Percentiles rank a stretch among this genome's conserved stretches.
These are phyloP conservation scores for Colletotrichum sp. DNA, from an alignment of 2,329 filamentous ascomycete genomes.

Conservation along the genomic window DNA sequence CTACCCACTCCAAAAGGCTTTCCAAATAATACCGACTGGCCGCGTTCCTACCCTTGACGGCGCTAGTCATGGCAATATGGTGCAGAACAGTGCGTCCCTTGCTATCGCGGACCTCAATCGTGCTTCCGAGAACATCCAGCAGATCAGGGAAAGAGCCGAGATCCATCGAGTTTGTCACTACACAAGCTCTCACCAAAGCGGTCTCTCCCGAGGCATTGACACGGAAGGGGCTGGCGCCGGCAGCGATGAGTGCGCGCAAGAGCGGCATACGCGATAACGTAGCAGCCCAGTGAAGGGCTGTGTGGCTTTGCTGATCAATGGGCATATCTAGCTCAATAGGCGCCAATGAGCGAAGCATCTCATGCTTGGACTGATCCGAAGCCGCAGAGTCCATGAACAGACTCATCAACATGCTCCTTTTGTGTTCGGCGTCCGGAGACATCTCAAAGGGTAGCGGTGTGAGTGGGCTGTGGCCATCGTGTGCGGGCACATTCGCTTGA, in stretches of 20 bases:
- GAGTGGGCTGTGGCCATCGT: constrained; percentile 62
- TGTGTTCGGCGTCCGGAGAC: constrained; percentile 74
- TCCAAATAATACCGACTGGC: constrained; percentile 97
- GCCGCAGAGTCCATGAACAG: constrained; percentile 79
- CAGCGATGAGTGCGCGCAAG: constrained; percentile 79
- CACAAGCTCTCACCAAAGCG: constrained; percentile 88
- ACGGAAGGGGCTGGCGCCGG: constrained; percentile 85
- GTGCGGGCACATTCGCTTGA: constrained; percentile 40
- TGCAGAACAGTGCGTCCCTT: constrained; percentile 92
- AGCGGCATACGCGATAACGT: constrained; percentile 87
- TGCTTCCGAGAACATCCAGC: constrained; percentile 85
- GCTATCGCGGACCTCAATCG: constrained; percentile 88
- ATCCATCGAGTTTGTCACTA: constrained; percentile 94
- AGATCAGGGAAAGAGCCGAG: constrained; percentile 89
- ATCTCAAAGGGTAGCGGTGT: constrained; percentile 68
- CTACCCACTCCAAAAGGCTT: constrained; percentile 91
- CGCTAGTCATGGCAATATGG: constrained; percentile 94
- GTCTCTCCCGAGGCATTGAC: constrained; percentile 92
- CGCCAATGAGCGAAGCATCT: constrained; percentile 77
- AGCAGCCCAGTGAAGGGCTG: constrained; percentile 94
- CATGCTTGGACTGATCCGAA: constrained; percentile 75
- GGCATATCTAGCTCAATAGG: constrained; percentile 88
- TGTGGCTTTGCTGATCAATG: constrained; percentile 87
- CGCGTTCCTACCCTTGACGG: constrained; percentile 89
- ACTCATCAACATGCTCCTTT: constrained; percentile 81